phyloP scores from a whole-genome alignment of 352 stramenopile genomes.

The Albugo laibachii region DNA sequence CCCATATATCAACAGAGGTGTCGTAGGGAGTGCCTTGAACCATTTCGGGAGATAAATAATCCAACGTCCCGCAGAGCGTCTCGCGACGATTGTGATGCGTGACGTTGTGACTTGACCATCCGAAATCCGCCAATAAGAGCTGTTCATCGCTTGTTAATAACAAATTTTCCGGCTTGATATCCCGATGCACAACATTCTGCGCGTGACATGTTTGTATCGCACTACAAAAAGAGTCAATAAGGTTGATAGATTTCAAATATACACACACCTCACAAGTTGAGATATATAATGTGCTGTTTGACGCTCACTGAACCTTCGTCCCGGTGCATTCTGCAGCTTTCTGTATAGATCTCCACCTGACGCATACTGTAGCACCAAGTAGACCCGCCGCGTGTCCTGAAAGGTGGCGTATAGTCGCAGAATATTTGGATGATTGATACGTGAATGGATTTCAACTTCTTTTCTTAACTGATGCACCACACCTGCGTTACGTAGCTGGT shows the following conservation, averaged over 20 bases:
- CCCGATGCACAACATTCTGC: conserved; percentile 81
- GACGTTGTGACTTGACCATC: conserved; percentile 88
- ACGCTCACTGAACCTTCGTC: conserved; percentile 14
- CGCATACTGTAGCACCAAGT: conserved; percentile 78
- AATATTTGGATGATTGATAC: conserved; percentile 77
- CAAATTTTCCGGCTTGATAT: conserved; percentile 94
- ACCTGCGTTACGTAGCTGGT: conserved; percentile 39
- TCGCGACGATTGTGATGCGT: conserved; percentile 66
- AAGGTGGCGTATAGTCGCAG: conserved; percentile 72
- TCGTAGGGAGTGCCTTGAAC: conserved; percentile 89
- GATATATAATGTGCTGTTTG: conserved; percentile 10
- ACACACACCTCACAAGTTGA: conserved; percentile 39
- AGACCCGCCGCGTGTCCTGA: conserved; percentile 62
- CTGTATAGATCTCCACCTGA: conserved; percentile 71
- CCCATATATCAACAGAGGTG: conserved; percentile 98
- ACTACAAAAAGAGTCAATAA: conserved; percentile 4
- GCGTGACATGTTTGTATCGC: conserved; percentile 49
- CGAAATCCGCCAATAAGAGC: conserved; percentile 98
- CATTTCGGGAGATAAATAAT: conserved; percentile 99
- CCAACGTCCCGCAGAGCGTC: conserved; percentile 96
- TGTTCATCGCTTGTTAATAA: conserved; percentile 75
- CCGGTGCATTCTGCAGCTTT: conserved; percentile 30
- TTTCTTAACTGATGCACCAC: conserved; percentile 67
- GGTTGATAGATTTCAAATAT: not conserved
- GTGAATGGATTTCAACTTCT: conserved; percentile 84